These are phyloP conservation scores for Metroxylon sagu DNA, from an alignment of 176 grass and related monocot species.

Conservation along the genomic window DNA sequence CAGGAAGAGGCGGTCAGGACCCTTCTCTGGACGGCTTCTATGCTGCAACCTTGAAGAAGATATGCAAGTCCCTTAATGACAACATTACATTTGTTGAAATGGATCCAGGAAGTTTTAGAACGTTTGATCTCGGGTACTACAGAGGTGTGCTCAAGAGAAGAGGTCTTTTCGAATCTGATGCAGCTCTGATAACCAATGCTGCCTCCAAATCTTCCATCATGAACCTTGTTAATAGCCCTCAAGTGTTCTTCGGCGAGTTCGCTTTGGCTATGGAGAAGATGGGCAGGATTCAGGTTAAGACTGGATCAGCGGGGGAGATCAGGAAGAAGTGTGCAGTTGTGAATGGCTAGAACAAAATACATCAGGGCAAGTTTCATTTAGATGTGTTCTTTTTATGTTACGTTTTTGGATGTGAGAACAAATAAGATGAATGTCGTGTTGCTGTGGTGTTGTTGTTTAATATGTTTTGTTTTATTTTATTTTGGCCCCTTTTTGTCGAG, in stretches of 20 bases:
- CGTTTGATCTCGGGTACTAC: slow-evolving; percentile 74
- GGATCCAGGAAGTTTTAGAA: slow-evolving; percentile 76
- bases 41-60: slow-evolving; percentile 49
- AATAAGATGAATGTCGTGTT: too few relatives aligned
- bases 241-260: slow-evolving; percentile 57
- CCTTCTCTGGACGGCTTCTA: slow-evolving; percentile 52
- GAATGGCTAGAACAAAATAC: slow-evolving; percentile 13
- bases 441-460: too few relatives aligned
- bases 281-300: slow-evolving; percentile 55
- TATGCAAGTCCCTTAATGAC: slow-evolving; percentile 37
- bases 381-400: too few relatives aligned
- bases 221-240: slow-evolving; percentile 14
- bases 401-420: too few relatives aligned
- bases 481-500: too few relatives aligned
- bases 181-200: slow-evolving; percentile 42
- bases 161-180: slow-evolving; percentile 79
- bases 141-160: slow-evolving; percentile 44
- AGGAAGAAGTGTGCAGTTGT: slow-evolving; percentile 54
- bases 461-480: too few relatives aligned
- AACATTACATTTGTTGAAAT: slow-evolving; percentile 73
- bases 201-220: slow-evolving; percentile 28
- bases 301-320: slow-evolving; percentile 54
- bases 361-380: not conserved
- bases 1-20: slow-evolving; percentile 46
- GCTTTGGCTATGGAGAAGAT: slow-evolving; percentile 62